Percentiles rank a stretch among this genome's conserved stretches.
phyloP scores from a whole-genome alignment of 139 green algal genomes.

The Asterochloris sp. region DNA sequence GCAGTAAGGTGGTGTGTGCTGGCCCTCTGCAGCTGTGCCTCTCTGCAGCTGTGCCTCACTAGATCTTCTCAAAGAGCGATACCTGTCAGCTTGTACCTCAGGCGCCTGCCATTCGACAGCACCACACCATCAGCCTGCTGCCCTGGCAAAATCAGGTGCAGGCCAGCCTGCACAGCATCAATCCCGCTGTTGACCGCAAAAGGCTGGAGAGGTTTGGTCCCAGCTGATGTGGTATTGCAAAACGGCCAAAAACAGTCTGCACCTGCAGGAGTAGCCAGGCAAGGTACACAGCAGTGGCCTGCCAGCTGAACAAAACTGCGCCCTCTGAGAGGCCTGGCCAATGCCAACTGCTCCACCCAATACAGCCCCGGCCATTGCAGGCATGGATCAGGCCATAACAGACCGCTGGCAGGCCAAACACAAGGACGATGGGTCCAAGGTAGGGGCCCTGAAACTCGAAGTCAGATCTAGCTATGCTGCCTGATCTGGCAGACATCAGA shows the following conservation, averaged over 20 bases:
- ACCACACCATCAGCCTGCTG: constrained; percentile 48
- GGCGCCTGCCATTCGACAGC: constrained; percentile 48
- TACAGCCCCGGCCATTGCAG: constrained; percentile 46
- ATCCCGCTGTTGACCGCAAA: too few relatives aligned
- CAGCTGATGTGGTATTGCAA: too few relatives aligned
- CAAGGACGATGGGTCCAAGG: constrained; percentile 56
- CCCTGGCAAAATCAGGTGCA: constrained; percentile 82
- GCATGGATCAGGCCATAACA: constrained; percentile 49
- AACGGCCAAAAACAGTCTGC: neutral
- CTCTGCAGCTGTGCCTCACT: too few relatives aligned
- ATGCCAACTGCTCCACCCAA: constrained; percentile 11
- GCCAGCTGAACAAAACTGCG: constrained; percentile 44
- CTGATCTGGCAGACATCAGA: neutral
- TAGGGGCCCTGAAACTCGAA: constrained; percentile 70
- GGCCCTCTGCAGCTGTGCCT: too few relatives aligned
- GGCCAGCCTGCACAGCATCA: constrained; percentile 29
- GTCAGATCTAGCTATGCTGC: constrained; percentile 1
- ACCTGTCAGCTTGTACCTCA: constrained; percentile 70
- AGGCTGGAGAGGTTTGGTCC: too few relatives aligned
- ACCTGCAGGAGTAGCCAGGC: constrained; percentile 55
- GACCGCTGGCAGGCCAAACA: constrained; percentile 54
- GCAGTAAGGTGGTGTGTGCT: too few relatives aligned
- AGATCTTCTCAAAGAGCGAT: too few relatives aligned
- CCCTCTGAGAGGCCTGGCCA: constrained; percentile 22
- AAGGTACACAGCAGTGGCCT: constrained; percentile 47